These are phyloP conservation scores for Sordariomycetes sp. DNA, from an alignment of 2,329 filamentous ascomycete genomes.

Conservation along the genomic window DNA sequence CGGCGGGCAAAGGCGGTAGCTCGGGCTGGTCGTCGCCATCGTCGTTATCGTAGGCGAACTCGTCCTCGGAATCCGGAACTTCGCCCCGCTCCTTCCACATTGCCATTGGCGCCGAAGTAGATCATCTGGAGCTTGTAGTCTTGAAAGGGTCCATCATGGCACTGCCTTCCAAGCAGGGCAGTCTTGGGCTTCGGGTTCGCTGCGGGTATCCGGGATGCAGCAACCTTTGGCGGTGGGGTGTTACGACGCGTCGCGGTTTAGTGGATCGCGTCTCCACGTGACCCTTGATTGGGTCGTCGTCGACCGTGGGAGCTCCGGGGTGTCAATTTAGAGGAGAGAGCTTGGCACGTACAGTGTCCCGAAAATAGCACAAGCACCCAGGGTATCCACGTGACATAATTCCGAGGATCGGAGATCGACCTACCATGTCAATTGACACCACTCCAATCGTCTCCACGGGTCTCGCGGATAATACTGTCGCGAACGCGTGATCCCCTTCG, in stretches of 20 bases:
- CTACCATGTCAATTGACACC: neutral
- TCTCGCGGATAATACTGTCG: neutral
- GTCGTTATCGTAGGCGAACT: conserved; percentile 26
- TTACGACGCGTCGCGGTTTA: conserved; percentile 11
- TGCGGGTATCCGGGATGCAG: neutral
- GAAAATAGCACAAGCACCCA: too few species aligned
- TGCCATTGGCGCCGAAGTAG: conserved; percentile 18
- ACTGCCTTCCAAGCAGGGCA: neutral
- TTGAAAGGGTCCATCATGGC: conserved; percentile 12
- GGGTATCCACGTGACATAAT: too few species aligned
- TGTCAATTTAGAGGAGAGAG: too few species aligned
- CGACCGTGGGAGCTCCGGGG: neutral
- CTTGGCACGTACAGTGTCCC: too few species aligned
- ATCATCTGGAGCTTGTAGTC: conserved; percentile 8
- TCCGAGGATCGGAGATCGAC: neutral
- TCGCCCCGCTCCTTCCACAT: conserved; percentile 36
- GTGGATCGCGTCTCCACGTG: neutral
- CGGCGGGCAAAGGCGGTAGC: neutral
- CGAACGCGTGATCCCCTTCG: neutral
- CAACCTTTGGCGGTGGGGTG: neutral
- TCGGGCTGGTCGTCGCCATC: conserved; percentile 8
- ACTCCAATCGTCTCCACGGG: neutral
- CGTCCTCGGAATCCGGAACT: conserved; percentile 37
- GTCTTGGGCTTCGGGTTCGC: neutral
- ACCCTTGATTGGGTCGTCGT: neutral